phyloP scores from a whole-genome alignment of 306 rosid species.

The Biancaea sappan region DNA sequence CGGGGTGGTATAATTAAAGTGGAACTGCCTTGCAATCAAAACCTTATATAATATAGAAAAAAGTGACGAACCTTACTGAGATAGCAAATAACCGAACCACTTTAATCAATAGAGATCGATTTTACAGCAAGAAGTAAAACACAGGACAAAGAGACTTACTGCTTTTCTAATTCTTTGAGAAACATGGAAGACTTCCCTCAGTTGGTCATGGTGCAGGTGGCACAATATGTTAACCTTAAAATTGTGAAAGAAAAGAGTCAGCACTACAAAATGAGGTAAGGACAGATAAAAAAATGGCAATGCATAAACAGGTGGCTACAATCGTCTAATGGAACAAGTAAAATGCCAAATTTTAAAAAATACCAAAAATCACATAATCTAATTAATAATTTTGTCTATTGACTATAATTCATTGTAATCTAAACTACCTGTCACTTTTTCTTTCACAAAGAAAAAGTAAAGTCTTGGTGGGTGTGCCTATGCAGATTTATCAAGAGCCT shows the following conservation, averaged over 20 bases:
- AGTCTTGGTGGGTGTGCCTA: neutral
- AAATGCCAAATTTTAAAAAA: neutral
- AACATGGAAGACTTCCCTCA: constrained; percentile 90
- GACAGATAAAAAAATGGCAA: neutral
- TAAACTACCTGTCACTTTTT: neutral
- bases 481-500: neutral
- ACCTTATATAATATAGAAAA: constrained; percentile 49
- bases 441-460: neutral
- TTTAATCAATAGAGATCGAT: neutral
- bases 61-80: constrained; percentile 15
- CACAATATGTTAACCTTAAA: constrained; percentile 81
- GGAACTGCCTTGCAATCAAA: constrained; percentile 75
- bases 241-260: constrained; percentile 38
- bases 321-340: neutral
- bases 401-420: neutral
- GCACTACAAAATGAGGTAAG: constrained; percentile 6
- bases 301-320: constrained; percentile 1
- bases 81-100: constrained; percentile 12
- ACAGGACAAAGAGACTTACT: constrained; percentile 56
- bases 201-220: constrained; percentile 92
- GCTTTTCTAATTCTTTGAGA: constrained; percentile 81
- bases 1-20: constrained; percentile 92
- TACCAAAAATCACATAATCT: neutral
- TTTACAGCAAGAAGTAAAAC: neutral
- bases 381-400: neutral